Percentiles rank a stretch among this genome's conserved stretches.
Evolutionary conservation across 176 grass and related monocot species (phyloP).

Genomic region (Hyparrhenia diplandra): DNA sequence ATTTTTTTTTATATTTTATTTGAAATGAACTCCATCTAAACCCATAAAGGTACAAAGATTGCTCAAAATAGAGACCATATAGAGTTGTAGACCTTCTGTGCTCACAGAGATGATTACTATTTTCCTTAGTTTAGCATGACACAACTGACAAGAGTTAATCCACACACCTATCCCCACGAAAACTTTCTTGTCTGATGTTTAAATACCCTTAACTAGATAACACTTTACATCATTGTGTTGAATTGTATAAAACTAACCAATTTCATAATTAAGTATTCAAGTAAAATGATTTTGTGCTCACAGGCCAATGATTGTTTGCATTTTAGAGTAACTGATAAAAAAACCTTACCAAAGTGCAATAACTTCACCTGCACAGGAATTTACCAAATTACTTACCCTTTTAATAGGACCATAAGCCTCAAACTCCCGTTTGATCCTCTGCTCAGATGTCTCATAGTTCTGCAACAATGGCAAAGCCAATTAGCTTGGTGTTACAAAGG

Average conservation of each 20-base stretch:
- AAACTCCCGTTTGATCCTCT: conserved; percentile 78
- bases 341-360: conserved; percentile 62
- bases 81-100: not conserved
- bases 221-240: not conserved
- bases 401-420: conserved; percentile 94
- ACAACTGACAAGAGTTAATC: not conserved
- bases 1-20: not conserved
- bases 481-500: conserved; percentile 12
- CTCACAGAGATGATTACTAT: not conserved
- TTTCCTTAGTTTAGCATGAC: conserved; percentile 13
- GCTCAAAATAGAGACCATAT: not conserved
- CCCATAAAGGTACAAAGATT: not conserved
- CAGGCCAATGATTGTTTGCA: not conserved
- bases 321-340: conserved; percentile 15
- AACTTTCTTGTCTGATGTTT: not conserved
- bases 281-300: no score
- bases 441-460: conserved; percentile 73
- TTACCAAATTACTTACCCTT: conserved; percentile 76
- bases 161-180: not conserved
- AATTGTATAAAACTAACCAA: not conserved
- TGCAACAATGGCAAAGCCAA: conserved; percentile 29
- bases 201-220: not conserved
- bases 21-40: not conserved
- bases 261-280: not conserved
- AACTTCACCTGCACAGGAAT: conserved; percentile 51